Evolutionary conservation across 495 filamentous ascomycete genomes (phyloP), one percentile per base, ranked within the genome.

Genomic region (Xylaria venustula): DNA sequence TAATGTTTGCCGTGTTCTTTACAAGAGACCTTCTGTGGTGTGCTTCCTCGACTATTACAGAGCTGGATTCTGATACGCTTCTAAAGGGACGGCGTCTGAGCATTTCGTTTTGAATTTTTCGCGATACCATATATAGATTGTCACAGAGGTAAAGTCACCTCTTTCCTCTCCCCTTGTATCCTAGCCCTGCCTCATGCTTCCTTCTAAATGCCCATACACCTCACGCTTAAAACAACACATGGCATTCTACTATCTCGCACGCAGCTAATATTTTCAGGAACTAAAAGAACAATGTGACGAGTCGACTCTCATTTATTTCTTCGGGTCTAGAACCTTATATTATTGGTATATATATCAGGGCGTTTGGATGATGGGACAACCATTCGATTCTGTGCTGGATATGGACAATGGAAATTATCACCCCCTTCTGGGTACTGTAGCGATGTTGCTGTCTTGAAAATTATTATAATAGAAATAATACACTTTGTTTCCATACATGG

Each of bases 61-160:
- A 19, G 40, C 40, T 1, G 40, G 44, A 34, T 55, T 55, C 53
- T 55, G 53, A 55, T 55, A 14, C 40, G 17, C 51, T 55, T 44
- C 11, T 26, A 42, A 55, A 55, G 53, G 53, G 53, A 55, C 53
- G 53, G 51, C 22, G 7, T 36, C 1, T 54, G 4, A 44, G 2
- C 36, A 7, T 28, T 42, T 44, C 14, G 15, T 26, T 42, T 44
- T 19, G 34, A 32, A 15, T 40, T 41, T 26, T 28, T 26, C 32
- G 23, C 40, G 26, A 45, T 44, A 45, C 32, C 36, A 5, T 45
- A 55, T 22, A 55, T 32, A 45, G 36, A 41, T 26, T 11, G 44
- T 45, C 40, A 25, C 40, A 32, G 52, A 55, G 52, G 52, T 55
- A 55, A 45, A 55, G n/a, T n/a, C 40, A 45, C 52, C 52, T 55